Conservation (phyloP, 1,139 yeast species). For the Kurtzmaniella quercitrusa region DNA sequence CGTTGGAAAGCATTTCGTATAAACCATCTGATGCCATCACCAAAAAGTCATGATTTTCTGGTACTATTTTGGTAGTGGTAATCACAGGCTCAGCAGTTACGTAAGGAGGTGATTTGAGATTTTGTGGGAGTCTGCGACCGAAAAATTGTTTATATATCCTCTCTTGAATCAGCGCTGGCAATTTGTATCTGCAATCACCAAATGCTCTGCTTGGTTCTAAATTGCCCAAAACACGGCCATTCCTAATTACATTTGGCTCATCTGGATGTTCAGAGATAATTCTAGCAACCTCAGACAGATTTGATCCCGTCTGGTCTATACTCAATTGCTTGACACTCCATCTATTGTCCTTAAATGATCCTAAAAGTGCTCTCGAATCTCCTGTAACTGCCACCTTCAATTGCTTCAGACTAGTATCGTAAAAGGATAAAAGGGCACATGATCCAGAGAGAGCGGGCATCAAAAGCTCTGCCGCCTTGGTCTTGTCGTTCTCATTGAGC, state of each 20-base stretch:
- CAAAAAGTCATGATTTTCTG: slow-evolving; percentile 74
- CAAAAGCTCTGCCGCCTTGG: slow-evolving; percentile 64
- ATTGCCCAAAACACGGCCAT: slow-evolving; percentile 92
- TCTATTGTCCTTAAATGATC: slow-evolving; percentile 62
- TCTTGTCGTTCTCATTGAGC: slow-evolving; percentile 57
- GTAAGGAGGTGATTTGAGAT: slow-evolving; percentile 87
- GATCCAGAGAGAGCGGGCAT: slow-evolving; percentile 96
- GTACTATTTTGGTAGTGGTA: slow-evolving; percentile 73
- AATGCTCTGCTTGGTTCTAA: slow-evolving; percentile 95
- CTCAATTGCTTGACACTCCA: slow-evolving; percentile 90
- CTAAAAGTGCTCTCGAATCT: slow-evolving; percentile 89
- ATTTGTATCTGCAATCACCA: slow-evolving; percentile 93
- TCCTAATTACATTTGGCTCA: slow-evolving; percentile 76
- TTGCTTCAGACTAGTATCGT: slow-evolving; percentile 68
- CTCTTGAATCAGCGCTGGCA: slow-evolving; percentile 71
- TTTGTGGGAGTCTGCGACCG: slow-evolving; percentile 77
- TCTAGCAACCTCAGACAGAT: slow-evolving; percentile 80
- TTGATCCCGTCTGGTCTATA: slow-evolving; percentile 93
- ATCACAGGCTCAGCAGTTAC: slow-evolving; percentile 96
- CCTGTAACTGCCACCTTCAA: slow-evolving; percentile 95
- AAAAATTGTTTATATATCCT: slow-evolving; percentile 72
- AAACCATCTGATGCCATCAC: slow-evolving; percentile 95
- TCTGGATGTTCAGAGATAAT: slow-evolving; percentile 86
- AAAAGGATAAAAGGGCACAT: slow-evolving; percentile 84
- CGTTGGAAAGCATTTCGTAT: slow-evolving; percentile 87